phyloP scores from a whole-genome alignment of 148 eudicot genomes.

The Pharnaceum exiguum region DNA sequence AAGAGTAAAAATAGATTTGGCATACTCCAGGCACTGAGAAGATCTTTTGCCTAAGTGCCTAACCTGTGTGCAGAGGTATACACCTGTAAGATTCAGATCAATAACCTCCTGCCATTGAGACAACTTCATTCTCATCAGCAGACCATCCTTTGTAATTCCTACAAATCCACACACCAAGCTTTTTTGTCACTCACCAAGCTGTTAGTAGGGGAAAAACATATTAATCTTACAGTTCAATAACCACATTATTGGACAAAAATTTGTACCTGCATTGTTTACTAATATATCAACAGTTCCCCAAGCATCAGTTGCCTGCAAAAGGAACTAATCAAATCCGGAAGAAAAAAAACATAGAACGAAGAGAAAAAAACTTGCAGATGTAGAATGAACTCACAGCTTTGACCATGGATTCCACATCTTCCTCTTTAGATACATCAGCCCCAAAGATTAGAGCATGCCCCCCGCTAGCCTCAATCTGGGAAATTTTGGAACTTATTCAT shows the following conservation, averaged over 20 bases:
- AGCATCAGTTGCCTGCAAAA: constrained; percentile 65
- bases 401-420: constrained; percentile 88
- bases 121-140: constrained; percentile 91
- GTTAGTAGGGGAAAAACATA: no score
- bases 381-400: constrained; percentile 62
- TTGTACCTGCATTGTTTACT: constrained; percentile 89
- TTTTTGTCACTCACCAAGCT: no score
- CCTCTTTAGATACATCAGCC: constrained; percentile 95
- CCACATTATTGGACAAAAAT: constrained; percentile 2
- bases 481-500: not conserved
- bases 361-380: not conserved
- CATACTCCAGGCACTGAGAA: not conserved
- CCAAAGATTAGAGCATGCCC: constrained; percentile 83
- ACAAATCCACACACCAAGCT: no score
- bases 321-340: constrained; percentile 7
- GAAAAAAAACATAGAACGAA: not conserved
- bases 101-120: constrained; percentile 94
- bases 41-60: not conserved
- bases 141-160: constrained; percentile 92
- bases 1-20: not conserved
- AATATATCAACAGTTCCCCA: constrained; percentile 96
- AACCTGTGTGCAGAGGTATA: constrained; percentile 90
- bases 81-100: constrained; percentile 92
- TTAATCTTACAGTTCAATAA: no score
- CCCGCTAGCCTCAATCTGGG: constrained; percentile 75